phyloP scores from a whole-genome alignment of 2,329 filamentous ascomycete genomes.

The Beauveria sp. region DNA sequence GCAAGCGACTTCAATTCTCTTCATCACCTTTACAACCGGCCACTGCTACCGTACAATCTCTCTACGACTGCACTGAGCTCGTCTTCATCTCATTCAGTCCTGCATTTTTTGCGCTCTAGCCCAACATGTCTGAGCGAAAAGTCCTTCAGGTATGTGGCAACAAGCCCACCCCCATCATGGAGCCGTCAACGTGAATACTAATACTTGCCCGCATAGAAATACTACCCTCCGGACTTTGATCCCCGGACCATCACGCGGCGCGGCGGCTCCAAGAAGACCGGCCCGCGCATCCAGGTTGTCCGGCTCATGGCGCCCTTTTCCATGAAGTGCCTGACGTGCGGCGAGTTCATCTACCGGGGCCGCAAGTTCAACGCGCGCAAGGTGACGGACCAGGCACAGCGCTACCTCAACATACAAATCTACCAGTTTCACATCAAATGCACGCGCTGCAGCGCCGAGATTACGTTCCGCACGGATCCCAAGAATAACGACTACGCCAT shows the following conservation, averaged over 20 bases:
- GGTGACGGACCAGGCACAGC: conserved; percentile 79
- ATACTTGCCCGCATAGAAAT: conserved; percentile 32
- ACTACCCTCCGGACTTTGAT: conserved; percentile 78
- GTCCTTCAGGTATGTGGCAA: conserved; percentile 44
- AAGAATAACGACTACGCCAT: conserved; percentile 87
- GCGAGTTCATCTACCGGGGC: conserved; percentile 84
- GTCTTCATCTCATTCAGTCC: not conserved
- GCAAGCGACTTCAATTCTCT: not conserved
- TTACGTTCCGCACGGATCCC: conserved; percentile 90
- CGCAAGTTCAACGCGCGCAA: conserved; percentile 95
- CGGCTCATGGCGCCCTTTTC: conserved; percentile 62
- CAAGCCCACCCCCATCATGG: not conserved
- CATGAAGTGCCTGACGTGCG: conserved; percentile 40
- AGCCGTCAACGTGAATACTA: not conserved
- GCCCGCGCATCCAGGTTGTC: conserved; percentile 77
- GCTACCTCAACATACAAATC: conserved; percentile 81
- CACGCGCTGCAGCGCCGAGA: conserved; percentile 77
- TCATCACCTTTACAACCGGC: not conserved
- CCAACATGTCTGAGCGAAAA: conserved; percentile 77
- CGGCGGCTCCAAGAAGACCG: conserved; percentile 61
- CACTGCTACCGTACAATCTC: not conserved
- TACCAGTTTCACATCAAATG: conserved; percentile 80
- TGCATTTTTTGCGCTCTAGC: not conserved
- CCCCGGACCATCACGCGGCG: conserved; percentile 69
- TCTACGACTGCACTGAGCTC: not conserved